Evolutionary conservation across 148 eudicot species (phyloP), one percentile per base, ranked within the genome.

Genomic region (Cornus kousa): DNA sequence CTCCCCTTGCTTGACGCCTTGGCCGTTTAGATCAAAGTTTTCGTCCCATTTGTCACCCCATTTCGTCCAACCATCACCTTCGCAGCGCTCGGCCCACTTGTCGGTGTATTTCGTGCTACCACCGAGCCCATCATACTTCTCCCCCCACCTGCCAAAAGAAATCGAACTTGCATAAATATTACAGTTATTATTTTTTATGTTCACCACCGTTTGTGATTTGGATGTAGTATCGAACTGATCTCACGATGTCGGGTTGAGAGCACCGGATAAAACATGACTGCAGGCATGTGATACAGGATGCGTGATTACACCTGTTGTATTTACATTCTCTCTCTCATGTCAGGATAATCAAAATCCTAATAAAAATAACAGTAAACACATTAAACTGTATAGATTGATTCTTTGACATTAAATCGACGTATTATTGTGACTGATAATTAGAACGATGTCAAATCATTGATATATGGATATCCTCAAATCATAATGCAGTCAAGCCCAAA

Each of bases 1-100:
- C 82, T 93, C 97, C 70, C 98, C 98, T 69, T 95, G 98, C 82
- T 95, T 95, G 24, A 92, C 90, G 5, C 97, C 97, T 10, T 90
- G 83, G 3, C 85, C 82, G 32, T 89, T 74, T 1, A 77, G 82
- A 78, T 91, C 88, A n/a, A 93, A 93, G 85, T 90, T 37, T 74
- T 95, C 98, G 57, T 93, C 97, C 98, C 98, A 95, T 85, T 95
- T 95, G 81, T 95, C 98, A 28, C 98, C 98, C 98, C 98, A 95
- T 88, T 91, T 95, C 46, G 91, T 75, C 97, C 97, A 95, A 7
- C 88, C 90, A 69, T 91, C 93, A 28, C 91, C 97, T 80, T 93
- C 94, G 37, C 75, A 89, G 5, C 93, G 93, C 83, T 95, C 98
- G 2, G 97, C 98, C 97, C 98, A 95, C 87, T 93, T 95, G 85